These are phyloP conservation scores for Hymenoscyphus fraxineus DNA, from an alignment of 2,329 filamentous ascomycete genomes.

Conservation along the genomic window DNA sequence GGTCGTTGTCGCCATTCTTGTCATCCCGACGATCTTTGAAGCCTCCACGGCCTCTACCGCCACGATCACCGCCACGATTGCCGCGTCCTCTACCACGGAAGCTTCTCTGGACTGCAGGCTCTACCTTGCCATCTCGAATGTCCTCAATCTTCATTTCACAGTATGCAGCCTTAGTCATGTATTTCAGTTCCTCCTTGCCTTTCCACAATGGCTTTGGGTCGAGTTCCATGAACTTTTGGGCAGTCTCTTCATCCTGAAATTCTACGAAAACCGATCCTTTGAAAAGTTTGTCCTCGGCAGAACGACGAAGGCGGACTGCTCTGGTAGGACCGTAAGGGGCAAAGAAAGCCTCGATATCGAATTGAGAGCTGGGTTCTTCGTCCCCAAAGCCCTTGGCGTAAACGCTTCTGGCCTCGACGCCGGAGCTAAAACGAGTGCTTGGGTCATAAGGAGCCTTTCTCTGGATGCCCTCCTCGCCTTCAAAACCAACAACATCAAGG, in stretches of 20 bases:
- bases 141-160: conserved; percentile 71
- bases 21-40: neutral
- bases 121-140: conserved; percentile 66
- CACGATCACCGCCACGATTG: conserved; percentile 38
- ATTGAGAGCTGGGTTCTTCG: conserved; percentile 79
- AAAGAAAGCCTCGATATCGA: conserved; percentile 93
- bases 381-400: conserved; percentile 94
- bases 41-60: conserved; percentile 21
- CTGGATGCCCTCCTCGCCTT: conserved; percentile 67
- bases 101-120: conserved; percentile 44
- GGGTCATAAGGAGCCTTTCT: conserved; percentile 71
- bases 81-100: conserved; percentile 17
- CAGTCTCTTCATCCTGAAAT: conserved; percentile 74
- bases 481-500: conserved; percentile 69
- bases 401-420: conserved; percentile 54
- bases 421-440: conserved; percentile 59
- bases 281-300: conserved; percentile 64
- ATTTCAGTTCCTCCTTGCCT: conserved; percentile 64
- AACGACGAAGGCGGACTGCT: conserved; percentile 81
- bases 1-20: conserved; percentile 1
- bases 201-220: conserved; percentile 84
- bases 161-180: conserved; percentile 88
- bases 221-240: conserved; percentile 73
- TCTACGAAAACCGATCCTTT: conserved; percentile 97
- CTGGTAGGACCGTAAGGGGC: conserved; percentile 73